These are phyloP conservation scores for Pyrus hybrid DNA, from an alignment of 331 rosid species.

Conservation along the genomic window DNA sequence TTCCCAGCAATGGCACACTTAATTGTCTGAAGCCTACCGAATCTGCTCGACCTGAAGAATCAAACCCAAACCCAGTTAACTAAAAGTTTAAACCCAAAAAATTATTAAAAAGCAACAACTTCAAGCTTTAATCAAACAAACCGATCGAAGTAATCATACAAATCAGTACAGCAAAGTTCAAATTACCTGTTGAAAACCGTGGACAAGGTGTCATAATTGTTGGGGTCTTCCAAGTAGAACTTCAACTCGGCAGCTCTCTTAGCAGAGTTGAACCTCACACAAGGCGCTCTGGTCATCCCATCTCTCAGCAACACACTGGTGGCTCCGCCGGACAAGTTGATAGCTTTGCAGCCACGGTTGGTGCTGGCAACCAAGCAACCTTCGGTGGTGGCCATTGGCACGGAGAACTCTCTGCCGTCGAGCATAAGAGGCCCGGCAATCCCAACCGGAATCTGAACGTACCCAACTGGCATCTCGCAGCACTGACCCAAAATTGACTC, in stretches of 20 bases:
- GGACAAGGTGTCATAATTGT: constrained; percentile 25
- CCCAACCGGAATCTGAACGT: constrained; percentile 42
- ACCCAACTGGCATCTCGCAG: constrained; percentile 53
- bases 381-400: constrained; percentile 51
- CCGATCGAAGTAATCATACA: not conserved
- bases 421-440: constrained; percentile 41
- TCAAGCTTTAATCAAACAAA: not conserved
- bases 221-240: constrained; percentile 31
- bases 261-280: constrained; percentile 34
- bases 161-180: not conserved
- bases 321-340: constrained; percentile 44
- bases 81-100: not conserved
- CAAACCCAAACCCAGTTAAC: not conserved
- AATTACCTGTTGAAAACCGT: constrained; percentile 30
- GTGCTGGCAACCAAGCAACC: constrained; percentile 49
- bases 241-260: constrained; percentile 42
- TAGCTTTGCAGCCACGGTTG: constrained; percentile 45
- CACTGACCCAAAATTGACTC: constrained; percentile 45
- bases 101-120: not conserved
- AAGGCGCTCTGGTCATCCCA: constrained; percentile 46
- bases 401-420: constrained; percentile 28
- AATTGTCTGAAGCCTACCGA: constrained; percentile 28
- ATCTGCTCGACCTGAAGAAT: constrained; percentile 34
- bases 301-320: constrained; percentile 2
- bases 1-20: constrained; percentile 42